phyloP scores from a whole-genome alignment of 1,139 yeast species.

The Magnusiomyces tetraspermus region DNA sequence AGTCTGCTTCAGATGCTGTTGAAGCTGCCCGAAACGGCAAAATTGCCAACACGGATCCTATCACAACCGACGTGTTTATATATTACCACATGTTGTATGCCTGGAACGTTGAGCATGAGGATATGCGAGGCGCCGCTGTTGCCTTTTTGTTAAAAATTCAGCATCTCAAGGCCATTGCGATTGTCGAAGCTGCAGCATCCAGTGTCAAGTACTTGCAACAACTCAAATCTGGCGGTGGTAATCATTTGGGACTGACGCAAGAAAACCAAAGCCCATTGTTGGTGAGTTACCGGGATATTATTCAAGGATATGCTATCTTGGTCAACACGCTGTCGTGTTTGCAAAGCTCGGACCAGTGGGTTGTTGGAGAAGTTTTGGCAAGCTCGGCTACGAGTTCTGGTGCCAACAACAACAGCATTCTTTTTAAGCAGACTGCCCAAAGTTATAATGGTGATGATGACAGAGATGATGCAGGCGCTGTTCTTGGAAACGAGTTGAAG shows the following conservation, averaged over 20 bases:
- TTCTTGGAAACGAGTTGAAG: too few species aligned
- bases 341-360: conserved; percentile 26
- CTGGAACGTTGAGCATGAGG: conserved; percentile 30
- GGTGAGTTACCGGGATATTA: conserved; percentile 7
- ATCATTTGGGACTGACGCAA: background rate
- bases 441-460: too few species aligned
- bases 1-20: background rate
- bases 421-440: too few species aligned
- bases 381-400: background rate
- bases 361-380: conserved; percentile 15
- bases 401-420: too few species aligned
- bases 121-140: conserved; percentile 25
- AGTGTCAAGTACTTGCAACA: background rate
- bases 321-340: conserved; percentile 27
- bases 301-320: conserved; percentile 21
- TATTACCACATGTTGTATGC: conserved; percentile 27
- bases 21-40: background rate
- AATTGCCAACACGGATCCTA: conserved; percentile 6
- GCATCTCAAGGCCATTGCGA: conserved; percentile 11
- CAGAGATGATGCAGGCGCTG: too few species aligned
- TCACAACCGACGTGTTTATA: conserved; percentile 10
- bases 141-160: conserved; percentile 21
- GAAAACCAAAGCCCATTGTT: conserved; percentile 5
- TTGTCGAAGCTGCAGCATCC: conserved; percentile 1
- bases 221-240: too few species aligned